Base-by-base conservation (phyloP, 176 grass and related monocot species). In the Ampelocalamus luodianensis region DNA sequence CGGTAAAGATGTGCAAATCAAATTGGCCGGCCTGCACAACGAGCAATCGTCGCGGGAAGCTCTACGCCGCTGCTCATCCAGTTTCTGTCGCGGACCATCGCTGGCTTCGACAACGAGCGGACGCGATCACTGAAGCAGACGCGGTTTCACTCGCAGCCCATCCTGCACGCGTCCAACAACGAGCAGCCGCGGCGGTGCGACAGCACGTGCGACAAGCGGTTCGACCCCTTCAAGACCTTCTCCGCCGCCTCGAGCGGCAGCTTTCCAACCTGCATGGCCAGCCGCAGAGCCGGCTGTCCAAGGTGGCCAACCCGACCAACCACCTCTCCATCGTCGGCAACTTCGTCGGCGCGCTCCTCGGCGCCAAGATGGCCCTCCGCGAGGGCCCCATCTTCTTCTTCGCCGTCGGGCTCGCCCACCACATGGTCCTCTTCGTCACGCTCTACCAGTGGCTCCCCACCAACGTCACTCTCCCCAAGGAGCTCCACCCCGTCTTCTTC, bases 401-500 rank as follows among this genome's bases (percentile, higher is more conserved):
- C 77, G 91, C 96, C 34, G 78, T 98, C 12, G 96, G 96, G 0
- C 77, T 98, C 37, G 93, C 96, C 6, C 96, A 98, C 88, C 96
- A 98, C 90, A 81, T 73, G 53, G 93, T 98, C 48, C 89, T 98
- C 13, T 98, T 98, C 75, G 93, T 98, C n/a, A 98, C 96, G n/a
- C 92, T 98, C 23, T 98, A 98, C 84, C 96, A 98, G 84, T 79
- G 96, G 23, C 91, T 98, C 48, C 96, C 96, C 11, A 98, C 96
- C 23, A 98, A 92, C 79, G 61, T 88, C 50, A 92, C 93, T 36
- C 89, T 98, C 15, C 96, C 96, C 13, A 98, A 92, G 87, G 96
- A 98, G 82, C 92, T 98, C 65, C 96, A 98, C 61, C 96, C 96
- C 7, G 93, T 98, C 3, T 98, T 96, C 90, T 98, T 98, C 93